These are phyloP conservation scores for Ophidiomyces ophidiicola DNA, from an alignment of 2,329 filamentous ascomycete species.

Conservation along the genomic window DNA sequence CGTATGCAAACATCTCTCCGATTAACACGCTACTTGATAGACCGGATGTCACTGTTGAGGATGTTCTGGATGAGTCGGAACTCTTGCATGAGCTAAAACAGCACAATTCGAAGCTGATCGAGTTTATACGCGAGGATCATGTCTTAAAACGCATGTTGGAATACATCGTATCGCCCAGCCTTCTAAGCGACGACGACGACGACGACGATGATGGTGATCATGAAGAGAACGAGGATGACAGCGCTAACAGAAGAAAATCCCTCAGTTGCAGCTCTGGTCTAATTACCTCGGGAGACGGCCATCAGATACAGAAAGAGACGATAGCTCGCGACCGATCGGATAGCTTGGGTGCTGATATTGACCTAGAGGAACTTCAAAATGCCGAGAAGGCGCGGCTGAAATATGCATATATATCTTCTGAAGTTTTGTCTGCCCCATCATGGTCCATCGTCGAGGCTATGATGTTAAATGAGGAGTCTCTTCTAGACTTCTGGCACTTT, in stretches of 20 bases:
- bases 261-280: slow-evolving; percentile 20
- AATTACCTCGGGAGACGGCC: slow-evolving; percentile 30
- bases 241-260: slow-evolving; percentile 24
- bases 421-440: slow-evolving; percentile 87
- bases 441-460: slow-evolving; percentile 94
- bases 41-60: slow-evolving; percentile 83
- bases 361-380: slow-evolving; percentile 49
- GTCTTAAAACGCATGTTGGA: slow-evolving; percentile 75
- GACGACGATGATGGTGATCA: slow-evolving; percentile 43
- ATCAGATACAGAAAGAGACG: slow-evolving; percentile 25
- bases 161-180: slow-evolving; percentile 71
- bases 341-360: slow-evolving; percentile 18
- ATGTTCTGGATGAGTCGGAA: slow-evolving; percentile 90
- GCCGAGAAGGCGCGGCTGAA: slow-evolving; percentile 82
- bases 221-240: slow-evolving; percentile 24
- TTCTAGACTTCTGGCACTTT: slow-evolving; percentile 85
- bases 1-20: slow-evolving; percentile 92
- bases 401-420: slow-evolving; percentile 85
- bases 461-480: slow-evolving; percentile 65
- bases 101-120: slow-evolving; percentile 93
- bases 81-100: slow-evolving; percentile 96
- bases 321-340: slow-evolving; percentile 38
- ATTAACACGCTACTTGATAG: slow-evolving; percentile 96
- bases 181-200: slow-evolving; percentile 41
- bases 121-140: slow-evolving; percentile 80